These are phyloP conservation scores for Spencermartinsiella ligniputridi DNA, from an alignment of 1,139 yeast genomes.

Conservation along the genomic window DNA sequence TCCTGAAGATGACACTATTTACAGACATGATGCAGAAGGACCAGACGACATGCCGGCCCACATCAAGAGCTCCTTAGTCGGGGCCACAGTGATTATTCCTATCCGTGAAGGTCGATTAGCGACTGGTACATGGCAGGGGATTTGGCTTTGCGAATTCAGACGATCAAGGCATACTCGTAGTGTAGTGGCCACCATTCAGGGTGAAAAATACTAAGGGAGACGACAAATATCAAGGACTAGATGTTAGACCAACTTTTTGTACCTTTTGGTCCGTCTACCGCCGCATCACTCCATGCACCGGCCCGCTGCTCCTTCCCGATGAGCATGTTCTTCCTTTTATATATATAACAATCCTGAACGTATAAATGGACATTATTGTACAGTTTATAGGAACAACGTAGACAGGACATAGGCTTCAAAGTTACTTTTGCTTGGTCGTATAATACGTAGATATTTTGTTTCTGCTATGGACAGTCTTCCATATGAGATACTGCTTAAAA, in stretches of 20 bases:
- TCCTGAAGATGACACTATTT: slow-evolving; percentile 58
- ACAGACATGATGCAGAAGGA: slow-evolving; percentile 67
- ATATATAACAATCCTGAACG: too few species aligned
- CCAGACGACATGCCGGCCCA: slow-evolving; percentile 85
- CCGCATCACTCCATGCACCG: too few species aligned
- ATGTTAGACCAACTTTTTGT: too few species aligned
- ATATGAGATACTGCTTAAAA: slow-evolving; percentile 19
- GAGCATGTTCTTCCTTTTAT: too few species aligned
- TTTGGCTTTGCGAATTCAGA: slow-evolving; percentile 71
- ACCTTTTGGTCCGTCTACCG: too few species aligned
- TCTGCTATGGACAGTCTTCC: slow-evolving; percentile 17
- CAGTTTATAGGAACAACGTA: too few species aligned
- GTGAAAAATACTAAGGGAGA: slow-evolving; percentile 37
- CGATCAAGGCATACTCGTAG: slow-evolving; percentile 57
- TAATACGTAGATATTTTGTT: too few species aligned
- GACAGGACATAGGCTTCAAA: too few species aligned
- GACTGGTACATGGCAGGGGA: slow-evolving; percentile 83
- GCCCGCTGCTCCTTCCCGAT: too few species aligned
- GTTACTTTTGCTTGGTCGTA: too few species aligned
- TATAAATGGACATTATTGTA: too few species aligned
- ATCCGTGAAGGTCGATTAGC: slow-evolving; percentile 63
- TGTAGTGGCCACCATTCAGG: slow-evolving; percentile 71
- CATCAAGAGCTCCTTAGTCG: slow-evolving; percentile 60
- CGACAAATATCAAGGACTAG: too few species aligned
- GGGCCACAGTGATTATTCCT: slow-evolving; percentile 63